A percentile compares a stretch with the other conserved stretches of the same genome.
Evolutionary conservation across 306 rosid genomes (phyloP).

Genomic region (Glycyrrhiza uralensis): DNA sequence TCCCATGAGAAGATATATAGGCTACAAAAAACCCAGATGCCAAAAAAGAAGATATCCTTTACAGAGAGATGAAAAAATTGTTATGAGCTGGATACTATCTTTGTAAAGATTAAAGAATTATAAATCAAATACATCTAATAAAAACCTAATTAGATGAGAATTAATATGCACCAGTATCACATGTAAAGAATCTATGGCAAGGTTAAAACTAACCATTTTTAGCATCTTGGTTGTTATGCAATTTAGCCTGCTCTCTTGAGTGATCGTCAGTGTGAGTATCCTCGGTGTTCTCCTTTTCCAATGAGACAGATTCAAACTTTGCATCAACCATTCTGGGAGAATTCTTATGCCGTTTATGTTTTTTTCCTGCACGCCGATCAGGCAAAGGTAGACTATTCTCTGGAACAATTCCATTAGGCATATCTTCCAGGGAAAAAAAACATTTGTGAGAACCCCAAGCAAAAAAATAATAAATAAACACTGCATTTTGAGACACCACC

Average conservation of each 20-base stretch:
- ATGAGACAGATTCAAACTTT: conserved; percentile 39
- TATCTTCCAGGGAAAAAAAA: conserved; percentile 37
- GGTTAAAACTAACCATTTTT: conserved; percentile 48
- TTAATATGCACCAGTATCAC: background rate
- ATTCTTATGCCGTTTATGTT: conserved; percentile 60
- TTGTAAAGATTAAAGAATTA: background rate
- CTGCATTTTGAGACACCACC: conserved; percentile 32
- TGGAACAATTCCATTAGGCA: conserved; percentile 47
- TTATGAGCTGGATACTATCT: background rate
- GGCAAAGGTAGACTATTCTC: conserved; percentile 56
- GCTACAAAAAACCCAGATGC: background rate
- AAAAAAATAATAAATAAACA: background rate
- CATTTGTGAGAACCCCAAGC: conserved; percentile 25
- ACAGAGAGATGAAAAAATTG: no score
- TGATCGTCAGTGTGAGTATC: conserved; percentile 38
- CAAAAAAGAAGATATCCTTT: background rate
- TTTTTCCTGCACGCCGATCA: conserved; percentile 65
- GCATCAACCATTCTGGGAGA: conserved; percentile 55
- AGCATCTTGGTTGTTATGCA: conserved; percentile 35
- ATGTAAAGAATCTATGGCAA: conserved; percentile 9
- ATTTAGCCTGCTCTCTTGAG: conserved; percentile 41
- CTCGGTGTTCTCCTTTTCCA: conserved; percentile 43
- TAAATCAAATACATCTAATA: background rate
- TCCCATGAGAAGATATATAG: background rate
- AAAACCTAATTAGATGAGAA: background rate